Evolutionary conservation across 306 rosid species (phyloP), one percentile per base, ranked within the genome.

Genomic region (Pterocarpus macrocarpus): DNA sequence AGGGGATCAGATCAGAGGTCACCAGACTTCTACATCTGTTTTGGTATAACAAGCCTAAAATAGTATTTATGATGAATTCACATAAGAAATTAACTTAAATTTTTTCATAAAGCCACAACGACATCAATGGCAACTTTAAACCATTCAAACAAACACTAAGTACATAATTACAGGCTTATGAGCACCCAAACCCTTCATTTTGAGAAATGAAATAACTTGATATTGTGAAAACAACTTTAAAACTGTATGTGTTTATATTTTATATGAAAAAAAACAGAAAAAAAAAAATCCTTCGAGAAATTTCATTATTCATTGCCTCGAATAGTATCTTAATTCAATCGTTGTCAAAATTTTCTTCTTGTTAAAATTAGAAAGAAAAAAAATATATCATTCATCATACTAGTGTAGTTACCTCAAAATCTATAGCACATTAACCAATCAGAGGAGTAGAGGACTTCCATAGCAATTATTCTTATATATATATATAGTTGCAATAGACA

Each of bases 11-110:
- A 59, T 79, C 76, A 69, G 36, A 69, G 47, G 28, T 78, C 57
- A 82, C 75, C 56, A 72, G 7, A 73, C 39, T 65, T 43, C 49
- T 49, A 28, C 64, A 49, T 50, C 17, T 38, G 61, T 59, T 64
- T 65, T 53, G 82, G 64, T 72, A 16, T 43, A 43, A 62, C 72
- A 82, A 58, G 64, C 45, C 55, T 43, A 76, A 74, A 73, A 34
- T 13, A 56, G 50, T 9, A 44, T 71, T 22, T 33, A 67, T 3
- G 55, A 7, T 56, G 64, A 72, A 55, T 78, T 52, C 53, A 64
- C 75, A 77, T 50, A 35, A 72, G 59, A 78, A 41, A 71, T 47
- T 7, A 64, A 77, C 16, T 41, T 3, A 64, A 2, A 65, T n/a
- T 52, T 47, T 70, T 76, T 41, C 74, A 69, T 35, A 30, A 76